Evolutionary conservation across 331 rosid genomes (phyloP).

Genomic region (Phaseolus coccineus): DNA sequence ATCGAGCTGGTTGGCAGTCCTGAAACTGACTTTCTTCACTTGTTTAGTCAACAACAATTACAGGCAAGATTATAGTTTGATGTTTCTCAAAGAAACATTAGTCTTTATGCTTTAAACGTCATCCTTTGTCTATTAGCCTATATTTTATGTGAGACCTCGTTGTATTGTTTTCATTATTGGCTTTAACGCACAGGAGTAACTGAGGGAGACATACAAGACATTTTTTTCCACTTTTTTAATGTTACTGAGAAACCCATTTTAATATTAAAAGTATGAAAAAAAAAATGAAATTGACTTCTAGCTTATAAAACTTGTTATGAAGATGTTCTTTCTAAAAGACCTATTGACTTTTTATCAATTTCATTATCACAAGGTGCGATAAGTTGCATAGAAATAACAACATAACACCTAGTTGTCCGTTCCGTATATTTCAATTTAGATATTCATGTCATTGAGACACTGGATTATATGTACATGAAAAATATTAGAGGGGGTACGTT

Average conservation of each 20-base stretch:
- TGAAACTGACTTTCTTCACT: conserved; percentile 68
- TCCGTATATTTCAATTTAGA: not conserved
- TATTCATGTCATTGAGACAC: not conserved
- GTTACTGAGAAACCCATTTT: not conserved
- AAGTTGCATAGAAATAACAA: conserved; percentile 15
- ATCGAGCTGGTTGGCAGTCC: conserved; percentile 79
- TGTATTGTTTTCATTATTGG: conserved; percentile 24
- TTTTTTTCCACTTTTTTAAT: conserved; percentile 13
- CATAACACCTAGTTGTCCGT: conserved; percentile 12
- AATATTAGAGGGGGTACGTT: conserved; percentile 1
- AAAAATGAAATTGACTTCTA: too few species aligned
- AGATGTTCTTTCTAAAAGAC: too few species aligned
- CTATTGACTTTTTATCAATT: not conserved
- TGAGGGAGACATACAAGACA: not conserved
- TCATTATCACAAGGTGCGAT: conserved; percentile 23
- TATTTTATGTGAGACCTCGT: conserved; percentile 12
- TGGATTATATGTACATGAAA: conserved; percentile 8
- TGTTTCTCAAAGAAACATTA: conserved; percentile 28
- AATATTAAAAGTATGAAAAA: not conserved
- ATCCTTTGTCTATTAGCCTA: conserved; percentile 6
- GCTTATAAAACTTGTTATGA: too few species aligned
- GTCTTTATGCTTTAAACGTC: conserved; percentile 28
- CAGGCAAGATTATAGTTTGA: conserved; percentile 61
- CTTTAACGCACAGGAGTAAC: conserved; percentile 9
- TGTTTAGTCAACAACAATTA: conserved; percentile 96